These are phyloP conservation scores for Colletotrichum orbiculare DNA, from an alignment of 2,329 filamentous ascomycete genomes.

Conservation along the genomic window DNA sequence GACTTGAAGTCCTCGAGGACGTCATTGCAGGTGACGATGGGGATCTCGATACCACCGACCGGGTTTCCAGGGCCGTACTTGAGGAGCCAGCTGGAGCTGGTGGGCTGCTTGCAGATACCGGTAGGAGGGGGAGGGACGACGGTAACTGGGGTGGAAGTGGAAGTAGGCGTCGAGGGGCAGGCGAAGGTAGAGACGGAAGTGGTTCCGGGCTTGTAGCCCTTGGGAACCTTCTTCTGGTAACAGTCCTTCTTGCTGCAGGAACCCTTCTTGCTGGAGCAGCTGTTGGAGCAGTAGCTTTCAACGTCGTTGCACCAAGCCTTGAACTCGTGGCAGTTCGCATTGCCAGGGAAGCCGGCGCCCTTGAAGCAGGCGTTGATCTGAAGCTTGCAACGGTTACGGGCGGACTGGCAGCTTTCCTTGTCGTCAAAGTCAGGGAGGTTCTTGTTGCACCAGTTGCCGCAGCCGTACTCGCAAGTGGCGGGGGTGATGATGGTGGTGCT, in stretches of 20 bases:
- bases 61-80: conserved; percentile 75
- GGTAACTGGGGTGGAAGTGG: conserved; percentile 41
- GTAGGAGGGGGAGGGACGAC: conserved; percentile 59
- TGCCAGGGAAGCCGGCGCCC: conserved; percentile 60
- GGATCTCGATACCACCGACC: conserved; percentile 63
- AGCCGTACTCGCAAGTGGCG: conserved; percentile 64
- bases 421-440: conserved; percentile 61
- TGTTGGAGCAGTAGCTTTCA: conserved; percentile 54
- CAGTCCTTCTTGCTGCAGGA: conserved; percentile 57
- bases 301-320: conserved; percentile 61
- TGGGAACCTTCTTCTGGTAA: conserved; percentile 54
- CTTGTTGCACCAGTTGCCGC: conserved; percentile 64
- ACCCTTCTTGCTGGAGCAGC: conserved; percentile 47
- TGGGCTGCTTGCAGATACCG: conserved; percentile 65
- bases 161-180: conserved; percentile 40
- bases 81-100: conserved; percentile 63
- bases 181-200: conserved; percentile 43
- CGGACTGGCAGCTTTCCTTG: conserved; percentile 52
- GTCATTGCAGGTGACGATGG: conserved; percentile 67
- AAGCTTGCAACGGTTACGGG: conserved; percentile 57
- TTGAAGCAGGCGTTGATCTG: conserved; percentile 64
- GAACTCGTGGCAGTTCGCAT: conserved; percentile 62
- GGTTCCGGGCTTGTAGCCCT: conserved; percentile 45
- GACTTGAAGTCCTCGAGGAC: conserved; percentile 51
- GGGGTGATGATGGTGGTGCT: conserved; percentile 58